These are phyloP conservation scores for Syncephalastrum monosporum DNA, from an alignment of 371 early-diverging fungal genomes.

Conservation along the genomic window DNA sequence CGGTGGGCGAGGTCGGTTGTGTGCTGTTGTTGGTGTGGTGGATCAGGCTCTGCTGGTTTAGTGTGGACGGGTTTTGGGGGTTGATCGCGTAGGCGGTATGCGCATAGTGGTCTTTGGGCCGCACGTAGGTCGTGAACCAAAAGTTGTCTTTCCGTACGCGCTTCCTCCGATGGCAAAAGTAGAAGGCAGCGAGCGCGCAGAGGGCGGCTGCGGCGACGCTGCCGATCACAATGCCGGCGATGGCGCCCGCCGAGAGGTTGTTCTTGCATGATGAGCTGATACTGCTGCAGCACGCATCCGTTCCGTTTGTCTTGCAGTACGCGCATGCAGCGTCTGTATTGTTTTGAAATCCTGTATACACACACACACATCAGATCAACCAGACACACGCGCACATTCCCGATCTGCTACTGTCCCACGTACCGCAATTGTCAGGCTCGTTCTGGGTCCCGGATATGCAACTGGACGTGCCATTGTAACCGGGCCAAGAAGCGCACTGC, in stretches of 20 bases:
- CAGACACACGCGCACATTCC: background rate
- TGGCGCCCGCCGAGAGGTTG: slow-evolving; percentile 10
- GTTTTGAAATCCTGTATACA: slow-evolving; percentile 25
- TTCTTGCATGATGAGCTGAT: slow-evolving; percentile 6
- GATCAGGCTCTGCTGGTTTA: background rate
- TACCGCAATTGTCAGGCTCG: slow-evolving; percentile 46
- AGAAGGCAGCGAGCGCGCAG: slow-evolving; percentile 16
- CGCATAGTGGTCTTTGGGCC: slow-evolving; percentile 5
- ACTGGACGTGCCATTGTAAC: slow-evolving; percentile 26
- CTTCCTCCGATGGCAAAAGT: slow-evolving; percentile 21
- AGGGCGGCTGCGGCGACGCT: slow-evolving; percentile 9
- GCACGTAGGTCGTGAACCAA: slow-evolving; percentile 23
- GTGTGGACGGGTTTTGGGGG: background rate
- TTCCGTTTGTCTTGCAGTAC: slow-evolving; percentile 28
- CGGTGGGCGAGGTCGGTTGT: background rate
- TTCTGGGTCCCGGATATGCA: slow-evolving; percentile 41
- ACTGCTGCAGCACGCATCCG: slow-evolving; percentile 33
- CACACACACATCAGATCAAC: background rate
- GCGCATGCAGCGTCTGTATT: slow-evolving; percentile 21
- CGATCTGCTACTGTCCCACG: background rate
- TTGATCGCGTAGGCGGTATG: background rate
- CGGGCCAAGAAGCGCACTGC: slow-evolving; percentile 37
- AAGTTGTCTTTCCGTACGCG: slow-evolving; percentile 21
- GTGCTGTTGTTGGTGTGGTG: background rate
- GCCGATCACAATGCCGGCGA: slow-evolving; percentile 17